Evolutionary conservation across 2,329 filamentous ascomycete species (phyloP).

Genomic region (Beauveria brongniartii): DNA sequence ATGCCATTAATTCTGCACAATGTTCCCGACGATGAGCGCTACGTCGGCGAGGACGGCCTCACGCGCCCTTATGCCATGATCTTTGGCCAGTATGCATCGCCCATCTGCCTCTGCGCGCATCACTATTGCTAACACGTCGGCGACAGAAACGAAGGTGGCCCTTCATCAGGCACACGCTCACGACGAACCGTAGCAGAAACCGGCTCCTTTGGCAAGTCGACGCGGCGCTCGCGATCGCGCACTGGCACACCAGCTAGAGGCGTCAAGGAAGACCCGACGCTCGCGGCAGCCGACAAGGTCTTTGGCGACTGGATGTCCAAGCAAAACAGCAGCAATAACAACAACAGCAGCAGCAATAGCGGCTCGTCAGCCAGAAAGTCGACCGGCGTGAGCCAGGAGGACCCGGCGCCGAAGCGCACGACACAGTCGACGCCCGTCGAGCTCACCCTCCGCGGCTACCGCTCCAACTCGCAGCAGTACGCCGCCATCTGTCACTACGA

Average conservation of each 20-base stretch:
- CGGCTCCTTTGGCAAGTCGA: slow-evolving; percentile 61
- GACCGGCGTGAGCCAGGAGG: slow-evolving; percentile 27
- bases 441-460: slow-evolving; percentile 78
- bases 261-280: slow-evolving; percentile 50
- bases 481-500: slow-evolving; percentile 86
- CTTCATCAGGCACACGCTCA: slow-evolving; percentile 37
- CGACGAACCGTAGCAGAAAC: slow-evolving; percentile 50
- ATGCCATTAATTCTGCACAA: slow-evolving; percentile 60
- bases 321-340: slow-evolving; percentile 29
- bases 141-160: slow-evolving; percentile 42
- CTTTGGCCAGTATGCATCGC: slow-evolving; percentile 47
- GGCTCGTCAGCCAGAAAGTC: slow-evolving; percentile 22
- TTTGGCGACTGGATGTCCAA: slow-evolving; percentile 51
- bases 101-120: slow-evolving; percentile 3
- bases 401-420: slow-evolving; percentile 28
- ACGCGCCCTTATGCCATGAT: slow-evolving; percentile 60
- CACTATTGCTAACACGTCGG: neutral
- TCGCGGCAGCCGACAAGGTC: slow-evolving; percentile 52
- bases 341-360: slow-evolving; percentile 13
- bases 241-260: slow-evolving; percentile 48
- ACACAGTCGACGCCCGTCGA: slow-evolving; percentile 50
- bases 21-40: slow-evolving; percentile 60
- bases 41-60: slow-evolving; percentile 56
- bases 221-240: slow-evolving; percentile 52
- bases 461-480: slow-evolving; percentile 59